Evolutionary conservation across 352 stramenopile species (phyloP).

Genomic region (Pythium aphanidermatum): DNA sequence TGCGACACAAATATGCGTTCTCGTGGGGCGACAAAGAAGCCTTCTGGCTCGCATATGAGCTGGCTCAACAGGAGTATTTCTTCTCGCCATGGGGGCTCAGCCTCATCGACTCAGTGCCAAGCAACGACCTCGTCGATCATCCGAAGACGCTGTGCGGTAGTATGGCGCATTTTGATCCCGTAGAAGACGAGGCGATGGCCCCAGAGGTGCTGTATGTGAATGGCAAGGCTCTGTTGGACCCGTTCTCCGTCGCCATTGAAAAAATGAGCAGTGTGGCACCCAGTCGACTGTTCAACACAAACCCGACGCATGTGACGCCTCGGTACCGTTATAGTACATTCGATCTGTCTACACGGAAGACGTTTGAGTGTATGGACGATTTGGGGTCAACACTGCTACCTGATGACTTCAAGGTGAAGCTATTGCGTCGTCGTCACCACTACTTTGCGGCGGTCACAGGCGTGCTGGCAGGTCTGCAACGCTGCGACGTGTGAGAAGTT

Average conservation of each 20-base stretch:
- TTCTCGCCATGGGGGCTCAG: constrained; percentile 66
- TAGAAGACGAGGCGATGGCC: constrained; percentile 1
- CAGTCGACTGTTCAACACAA: constrained; percentile 47
- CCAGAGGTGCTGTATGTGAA: constrained; percentile 58
- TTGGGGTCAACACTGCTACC: constrained; percentile 14
- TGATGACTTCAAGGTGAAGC: not conserved
- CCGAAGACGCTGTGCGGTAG: constrained; percentile 57
- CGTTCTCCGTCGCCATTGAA: constrained; percentile 26
- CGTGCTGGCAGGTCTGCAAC: constrained; percentile 8
- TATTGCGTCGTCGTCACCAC: constrained; percentile 16
- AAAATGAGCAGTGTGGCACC: constrained; percentile 2
- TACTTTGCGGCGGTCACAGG: constrained; percentile 15
- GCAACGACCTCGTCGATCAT: constrained; percentile 48
- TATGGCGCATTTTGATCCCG: constrained; percentile 56
- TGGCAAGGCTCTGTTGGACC: constrained; percentile 49
- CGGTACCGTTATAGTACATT: constrained; percentile 28
- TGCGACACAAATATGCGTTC: constrained; percentile 49
- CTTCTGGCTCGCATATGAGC: constrained; percentile 70
- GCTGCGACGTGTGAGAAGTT: constrained; percentile 5
- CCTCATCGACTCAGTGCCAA: constrained; percentile 37
- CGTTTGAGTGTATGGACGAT: constrained; percentile 21
- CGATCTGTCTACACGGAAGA: constrained; percentile 7
- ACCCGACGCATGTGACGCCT: constrained; percentile 54
- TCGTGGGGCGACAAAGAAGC: constrained; percentile 58
- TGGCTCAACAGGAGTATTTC: constrained; percentile 48